These are phyloP conservation scores for Thielaviopsis populi DNA, from an alignment of 2,329 filamentous ascomycete genomes.

Conservation along the genomic window DNA sequence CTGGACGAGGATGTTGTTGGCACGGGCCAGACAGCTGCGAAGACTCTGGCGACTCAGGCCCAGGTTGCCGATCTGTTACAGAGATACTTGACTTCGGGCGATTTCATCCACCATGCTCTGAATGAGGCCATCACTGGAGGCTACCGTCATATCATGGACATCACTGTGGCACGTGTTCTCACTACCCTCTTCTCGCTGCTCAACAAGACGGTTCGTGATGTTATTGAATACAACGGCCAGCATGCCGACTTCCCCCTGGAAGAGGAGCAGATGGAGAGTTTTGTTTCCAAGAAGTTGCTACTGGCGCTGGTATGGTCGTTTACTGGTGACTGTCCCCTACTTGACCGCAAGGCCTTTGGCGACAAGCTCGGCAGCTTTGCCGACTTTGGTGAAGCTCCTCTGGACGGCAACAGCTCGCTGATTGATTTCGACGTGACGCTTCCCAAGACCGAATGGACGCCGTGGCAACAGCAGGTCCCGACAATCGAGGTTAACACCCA, in stretches of 20 bases:
- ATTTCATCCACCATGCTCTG: slow-evolving; percentile 67
- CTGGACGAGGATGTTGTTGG: slow-evolving; percentile 80
- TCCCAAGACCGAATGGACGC: slow-evolving; percentile 74
- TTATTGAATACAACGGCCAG: slow-evolving; percentile 91
- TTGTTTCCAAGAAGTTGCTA: slow-evolving; percentile 83
- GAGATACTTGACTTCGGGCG: slow-evolving; percentile 58
- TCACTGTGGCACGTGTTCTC: slow-evolving; percentile 76
- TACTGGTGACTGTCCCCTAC: slow-evolving; percentile 82
- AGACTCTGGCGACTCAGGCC: slow-evolving; percentile 62
- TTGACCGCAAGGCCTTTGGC: slow-evolving; percentile 77
- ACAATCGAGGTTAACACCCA: slow-evolving; percentile 95
- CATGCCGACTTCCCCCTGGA: slow-evolving; percentile 90
- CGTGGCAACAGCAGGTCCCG: slow-evolving; percentile 91
- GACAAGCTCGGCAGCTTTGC: slow-evolving; percentile 70
- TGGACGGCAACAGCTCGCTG: slow-evolving; percentile 65
- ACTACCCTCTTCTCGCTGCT: slow-evolving; percentile 89
- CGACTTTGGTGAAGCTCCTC: slow-evolving; percentile 68
- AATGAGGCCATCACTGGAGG: slow-evolving; percentile 50
- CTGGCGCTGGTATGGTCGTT: slow-evolving; percentile 90
- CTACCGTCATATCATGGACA: slow-evolving; percentile 97
- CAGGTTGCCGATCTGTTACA: slow-evolving; percentile 68
- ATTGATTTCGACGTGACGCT: slow-evolving; percentile 91
- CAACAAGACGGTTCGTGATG: slow-evolving; percentile 81
- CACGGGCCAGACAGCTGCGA: slow-evolving; percentile 59
- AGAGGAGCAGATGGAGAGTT: slow-evolving; percentile 75